Evolutionary conservation across 345 rosid genomes (phyloP).

Genomic region (Schrenkiella parvula): DNA sequence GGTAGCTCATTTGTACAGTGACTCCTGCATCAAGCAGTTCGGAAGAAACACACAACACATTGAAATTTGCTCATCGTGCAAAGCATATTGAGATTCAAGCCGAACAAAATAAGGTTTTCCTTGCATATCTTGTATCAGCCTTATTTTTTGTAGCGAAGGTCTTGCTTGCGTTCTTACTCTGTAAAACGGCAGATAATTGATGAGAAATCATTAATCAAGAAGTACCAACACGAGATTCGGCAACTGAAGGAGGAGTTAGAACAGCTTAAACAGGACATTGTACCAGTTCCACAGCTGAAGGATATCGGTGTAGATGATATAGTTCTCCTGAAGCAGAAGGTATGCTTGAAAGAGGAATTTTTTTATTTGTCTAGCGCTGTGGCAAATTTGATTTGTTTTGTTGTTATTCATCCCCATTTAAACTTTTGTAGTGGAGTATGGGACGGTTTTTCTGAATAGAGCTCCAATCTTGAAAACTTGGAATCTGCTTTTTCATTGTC

Average conservation of each 20-base stretch:
- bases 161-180: conserved; percentile 22
- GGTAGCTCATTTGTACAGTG: conserved; percentile 96
- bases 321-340: conserved; percentile 88
- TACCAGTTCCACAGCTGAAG: conserved; percentile 62
- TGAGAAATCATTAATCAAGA: conserved; percentile 96
- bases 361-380: not conserved
- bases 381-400: not conserved
- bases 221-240: conserved; percentile 93
- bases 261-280: conserved; percentile 77
- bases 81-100: conserved; percentile 98
- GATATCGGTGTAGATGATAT: conserved; percentile 72
- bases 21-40: conserved; percentile 95
- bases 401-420: not conserved
- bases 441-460: not conserved
- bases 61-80: conserved; percentile 98
- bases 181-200: conserved; percentile 72
- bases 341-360: conserved; percentile 25
- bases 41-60: conserved; percentile 97
- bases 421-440: conserved; percentile 1
- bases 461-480: not conserved
- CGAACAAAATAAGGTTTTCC: conserved; percentile 79
- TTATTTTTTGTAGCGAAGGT: not conserved
- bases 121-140: not conserved
- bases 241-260: conserved; percentile 91
- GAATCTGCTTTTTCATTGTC: not conserved